A percentile compares a stretch with the other conserved stretches of the same genome.
Conservation (phyloP, 305 asterid genomes). For the Withania somnifera region DNA sequence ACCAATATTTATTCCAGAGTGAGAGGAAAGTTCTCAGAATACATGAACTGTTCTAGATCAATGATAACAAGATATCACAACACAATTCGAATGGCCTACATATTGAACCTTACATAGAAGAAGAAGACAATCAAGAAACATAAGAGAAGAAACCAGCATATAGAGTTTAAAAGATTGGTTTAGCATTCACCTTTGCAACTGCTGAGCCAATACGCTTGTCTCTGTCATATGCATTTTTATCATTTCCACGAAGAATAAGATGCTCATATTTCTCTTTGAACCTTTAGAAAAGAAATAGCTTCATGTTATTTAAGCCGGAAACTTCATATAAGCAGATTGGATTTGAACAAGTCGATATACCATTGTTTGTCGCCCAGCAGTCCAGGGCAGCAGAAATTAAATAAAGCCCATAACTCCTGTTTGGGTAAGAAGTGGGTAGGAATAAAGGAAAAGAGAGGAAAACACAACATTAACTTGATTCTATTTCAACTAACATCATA, state of each 20-base stretch:
- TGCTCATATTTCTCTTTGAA: conserved; percentile 78
- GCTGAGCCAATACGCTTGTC: conserved; percentile 82
- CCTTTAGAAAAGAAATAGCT: conserved; percentile 28
- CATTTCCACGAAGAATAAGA: conserved; percentile 73
- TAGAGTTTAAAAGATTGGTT: not conserved
- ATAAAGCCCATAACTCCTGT: conserved; percentile 94
- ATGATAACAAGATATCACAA: not conserved
- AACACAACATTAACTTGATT: not conserved
- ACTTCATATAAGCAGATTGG: not conserved
- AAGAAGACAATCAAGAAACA: not conserved
- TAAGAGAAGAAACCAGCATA: not conserved
- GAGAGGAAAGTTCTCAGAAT: not conserved
- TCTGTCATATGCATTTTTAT: conserved; percentile 83
- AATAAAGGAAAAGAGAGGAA: not conserved
- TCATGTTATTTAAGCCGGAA: not conserved
- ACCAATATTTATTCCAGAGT: not conserved
- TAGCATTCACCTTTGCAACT: conserved; percentile 68
- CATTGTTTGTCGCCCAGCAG: conserved; percentile 81
- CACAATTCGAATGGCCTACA: not conserved
- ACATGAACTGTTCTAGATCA: not conserved
- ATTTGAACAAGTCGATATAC: conserved; percentile 28
- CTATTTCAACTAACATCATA: not conserved
- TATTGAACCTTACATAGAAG: not conserved
- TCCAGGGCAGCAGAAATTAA: conserved; percentile 81
- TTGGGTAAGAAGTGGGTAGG: not conserved